Evolutionary conservation across 192 early-diverging fungal genomes (phyloP).

Genomic region (Bifiguratus adelaidae): DNA sequence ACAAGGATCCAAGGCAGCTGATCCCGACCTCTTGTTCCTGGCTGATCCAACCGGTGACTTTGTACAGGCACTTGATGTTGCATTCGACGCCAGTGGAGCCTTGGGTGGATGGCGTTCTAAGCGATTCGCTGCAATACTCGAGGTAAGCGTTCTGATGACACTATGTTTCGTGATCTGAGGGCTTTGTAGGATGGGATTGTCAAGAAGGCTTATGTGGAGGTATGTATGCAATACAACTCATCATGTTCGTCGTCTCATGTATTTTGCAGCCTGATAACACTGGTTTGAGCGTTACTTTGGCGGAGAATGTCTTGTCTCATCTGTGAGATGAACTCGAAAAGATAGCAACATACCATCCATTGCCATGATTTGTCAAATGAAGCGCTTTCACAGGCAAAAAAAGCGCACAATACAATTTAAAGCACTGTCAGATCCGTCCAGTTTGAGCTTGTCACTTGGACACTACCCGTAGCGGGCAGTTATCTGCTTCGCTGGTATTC

Average conservation of each 20-base stretch:
- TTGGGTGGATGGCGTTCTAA: slow-evolving; percentile 36
- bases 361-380: too few species aligned
- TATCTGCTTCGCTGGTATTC: too few species aligned
- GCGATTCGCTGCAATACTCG: slow-evolving; percentile 40
- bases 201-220: slow-evolving; percentile 25
- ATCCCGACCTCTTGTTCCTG: slow-evolving; percentile 33
- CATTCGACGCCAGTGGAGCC: slow-evolving; percentile 47
- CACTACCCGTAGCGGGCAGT: too few species aligned
- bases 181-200: slow-evolving; percentile 22
- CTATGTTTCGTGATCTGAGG: slow-evolving; percentile 5
- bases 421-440: too few species aligned
- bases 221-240: not conserved
- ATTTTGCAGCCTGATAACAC: slow-evolving; percentile 34
- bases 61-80: slow-evolving; percentile 33
- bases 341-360: too few species aligned
- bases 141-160: slow-evolving; percentile 14
- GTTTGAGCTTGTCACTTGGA: too few species aligned
- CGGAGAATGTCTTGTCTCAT: slow-evolving; percentile 27
- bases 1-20: not conserved
- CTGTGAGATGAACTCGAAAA: too few species aligned
- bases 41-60: slow-evolving; percentile 43
- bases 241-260: not conserved
- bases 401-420: too few species aligned
- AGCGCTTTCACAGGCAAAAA: too few species aligned
- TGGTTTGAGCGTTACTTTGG: slow-evolving; percentile 32